phyloP scores from a whole-genome alignment of 2,329 filamentous ascomycete species.

The Penicillium sp. region DNA sequence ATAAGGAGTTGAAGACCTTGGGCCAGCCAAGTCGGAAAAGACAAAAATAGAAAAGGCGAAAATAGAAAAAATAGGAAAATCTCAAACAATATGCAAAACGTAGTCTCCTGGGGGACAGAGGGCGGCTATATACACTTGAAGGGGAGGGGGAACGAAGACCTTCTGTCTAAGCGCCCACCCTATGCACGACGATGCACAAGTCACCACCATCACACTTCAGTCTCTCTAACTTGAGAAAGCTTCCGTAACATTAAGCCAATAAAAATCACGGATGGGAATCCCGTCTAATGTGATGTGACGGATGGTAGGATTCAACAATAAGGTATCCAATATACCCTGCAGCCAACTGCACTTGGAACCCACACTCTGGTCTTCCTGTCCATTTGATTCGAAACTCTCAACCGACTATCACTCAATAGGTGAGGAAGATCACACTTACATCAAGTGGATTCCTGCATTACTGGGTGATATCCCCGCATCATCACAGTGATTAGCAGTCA shows the following conservation, averaged over 20 bases:
- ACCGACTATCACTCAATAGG: background rate
- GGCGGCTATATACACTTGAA: constrained; percentile 36
- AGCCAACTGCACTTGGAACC: constrained; percentile 7
- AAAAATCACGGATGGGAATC: background rate
- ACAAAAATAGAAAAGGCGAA: constrained; percentile 36
- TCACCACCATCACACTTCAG: constrained; percentile 23
- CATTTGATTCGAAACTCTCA: background rate
- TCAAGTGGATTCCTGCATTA: background rate
- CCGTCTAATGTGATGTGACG: background rate
- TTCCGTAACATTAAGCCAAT: constrained; percentile 8
- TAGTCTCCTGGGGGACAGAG: constrained; percentile 11
- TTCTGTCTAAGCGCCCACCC: constrained; percentile 18
- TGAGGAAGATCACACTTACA: background rate
- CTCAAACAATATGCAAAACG: constrained; percentile 32
- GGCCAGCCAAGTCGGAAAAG: constrained; percentile 44
- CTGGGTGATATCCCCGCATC: constrained; percentile 1
- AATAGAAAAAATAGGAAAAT: constrained; percentile 30
- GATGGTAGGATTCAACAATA: constrained; percentile 4
- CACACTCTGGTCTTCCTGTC: background rate
- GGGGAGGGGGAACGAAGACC: background rate
- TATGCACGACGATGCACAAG: constrained; percentile 20
- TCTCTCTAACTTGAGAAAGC: constrained; percentile 13
- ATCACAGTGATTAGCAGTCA: constrained; percentile 9
- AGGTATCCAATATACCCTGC: constrained; percentile 8
- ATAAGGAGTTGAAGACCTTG: constrained; percentile 31